Evolutionary conservation across 2,329 filamentous ascomycete species (phyloP).

Genomic region (Aspergillus aculeatus): DNA sequence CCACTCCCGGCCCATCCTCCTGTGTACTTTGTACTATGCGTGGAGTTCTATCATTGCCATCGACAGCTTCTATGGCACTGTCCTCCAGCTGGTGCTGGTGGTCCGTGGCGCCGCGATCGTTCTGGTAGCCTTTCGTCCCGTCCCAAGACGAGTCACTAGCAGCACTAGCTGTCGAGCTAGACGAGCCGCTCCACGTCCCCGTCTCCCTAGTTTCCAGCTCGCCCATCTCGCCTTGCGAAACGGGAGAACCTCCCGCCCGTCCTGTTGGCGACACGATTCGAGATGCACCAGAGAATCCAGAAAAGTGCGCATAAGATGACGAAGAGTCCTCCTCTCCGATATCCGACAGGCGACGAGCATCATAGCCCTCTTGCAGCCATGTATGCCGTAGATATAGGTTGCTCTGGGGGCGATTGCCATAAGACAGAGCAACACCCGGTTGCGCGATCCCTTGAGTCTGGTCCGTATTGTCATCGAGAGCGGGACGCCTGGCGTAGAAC

Average conservation of each 20-base stretch:
- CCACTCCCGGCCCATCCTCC: slow-evolving; percentile 53
- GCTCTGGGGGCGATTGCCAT: slow-evolving; percentile 23
- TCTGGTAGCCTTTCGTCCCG: slow-evolving; percentile 9
- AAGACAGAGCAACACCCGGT: slow-evolving; percentile 9
- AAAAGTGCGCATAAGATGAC: slow-evolving; percentile 28
- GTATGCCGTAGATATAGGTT: slow-evolving; percentile 34
- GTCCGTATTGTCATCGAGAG: slow-evolving; percentile 7
- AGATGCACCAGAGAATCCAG: slow-evolving; percentile 16
- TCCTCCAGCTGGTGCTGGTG: background rate
- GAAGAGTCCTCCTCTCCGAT: slow-evolving; percentile 46
- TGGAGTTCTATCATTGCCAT: slow-evolving; percentile 25
- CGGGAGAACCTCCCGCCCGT: slow-evolving; percentile 20
- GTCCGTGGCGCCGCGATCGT: slow-evolving; percentile 4
- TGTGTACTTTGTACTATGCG: slow-evolving; percentile 41
- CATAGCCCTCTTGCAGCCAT: slow-evolving; percentile 38
- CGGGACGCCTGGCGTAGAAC: slow-evolving; percentile 30
- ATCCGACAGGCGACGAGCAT: slow-evolving; percentile 44
- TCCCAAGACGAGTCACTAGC: slow-evolving; percentile 27
- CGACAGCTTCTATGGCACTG: slow-evolving; percentile 10
- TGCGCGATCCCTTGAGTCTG: background rate
- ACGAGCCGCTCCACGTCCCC: slow-evolving; percentile 33
- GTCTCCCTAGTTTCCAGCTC: slow-evolving; percentile 51
- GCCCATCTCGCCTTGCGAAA: slow-evolving; percentile 49
- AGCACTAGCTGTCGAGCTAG: slow-evolving; percentile 39
- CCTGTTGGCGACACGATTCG: slow-evolving; percentile 10